Evolutionary conservation across 2,329 filamentous ascomycete genomes (phyloP), one percentile per base, ranked within the genome.

Genomic region (Phaeosphaeria sp.): DNA sequence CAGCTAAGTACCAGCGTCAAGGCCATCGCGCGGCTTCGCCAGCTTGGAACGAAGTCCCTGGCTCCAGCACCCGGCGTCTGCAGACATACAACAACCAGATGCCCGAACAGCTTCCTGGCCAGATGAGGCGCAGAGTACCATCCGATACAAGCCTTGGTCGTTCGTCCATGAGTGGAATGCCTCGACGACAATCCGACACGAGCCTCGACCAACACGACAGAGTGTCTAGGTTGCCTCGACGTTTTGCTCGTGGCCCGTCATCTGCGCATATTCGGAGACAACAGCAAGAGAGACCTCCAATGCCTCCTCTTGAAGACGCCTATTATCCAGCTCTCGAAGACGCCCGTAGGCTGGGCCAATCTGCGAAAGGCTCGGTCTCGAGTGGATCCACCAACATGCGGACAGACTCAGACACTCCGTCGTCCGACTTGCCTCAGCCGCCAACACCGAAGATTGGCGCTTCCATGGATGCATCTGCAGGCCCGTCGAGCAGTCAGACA

Each of bases 21-120:
- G 76, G 76, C 15, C 77, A 79, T 60, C 74, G 80, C 20, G 74
- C 80, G 18, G 68, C 71, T 13, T 82, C 81, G 20, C 79, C 80
- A 36, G 77, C 79, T 7, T 62, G 79, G 70, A 82, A 78, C 57
- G 80, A 83, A 45, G 60, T 62, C 2, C 64, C 67, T 24, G 64
- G 70, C 9, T 46, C 63, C 18, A 62, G 65, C 20, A 52, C 60
- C 33, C 64, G 63, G 51, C 65, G 63, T 48, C 49, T 60, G 39
- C 59, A 67, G 43, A 64, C 63, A 18, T 51, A 59, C 22, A 56
- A 64, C 11, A 56, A 55, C 18, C 60, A 58, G 21, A 49, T 61
- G 27, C 56, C 59, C 20, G 43, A 45, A 30, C 45, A 56, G 13
- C 51, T 46, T 40, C 48, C 64, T n/a, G 50, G 64, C 18, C 69